Evolutionary conservation across 1,139 yeast genomes (phyloP).

Genomic region (Kodamaea ohmeri): DNA sequence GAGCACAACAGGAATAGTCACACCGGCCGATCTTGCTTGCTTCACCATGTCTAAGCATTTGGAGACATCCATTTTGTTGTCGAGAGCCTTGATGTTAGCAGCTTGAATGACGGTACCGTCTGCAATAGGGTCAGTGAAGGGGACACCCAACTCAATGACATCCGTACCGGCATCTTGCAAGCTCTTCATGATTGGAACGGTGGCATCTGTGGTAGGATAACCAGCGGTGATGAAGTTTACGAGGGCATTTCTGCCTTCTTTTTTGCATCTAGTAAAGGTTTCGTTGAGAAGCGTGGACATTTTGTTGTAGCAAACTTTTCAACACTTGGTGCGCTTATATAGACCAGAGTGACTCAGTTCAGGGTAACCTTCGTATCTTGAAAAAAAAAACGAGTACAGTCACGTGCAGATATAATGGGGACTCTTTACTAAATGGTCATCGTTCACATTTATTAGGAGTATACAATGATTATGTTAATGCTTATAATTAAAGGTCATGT

Average conservation of each 20-base stretch:
- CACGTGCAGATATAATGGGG: background rate
- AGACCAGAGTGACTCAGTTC: slow-evolving; percentile 18
- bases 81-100: slow-evolving; percentile 75
- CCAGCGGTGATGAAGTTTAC: slow-evolving; percentile 95
- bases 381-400: slow-evolving; percentile 1
- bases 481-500: too few relatives aligned
- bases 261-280: slow-evolving; percentile 68
- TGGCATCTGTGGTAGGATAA: slow-evolving; percentile 82
- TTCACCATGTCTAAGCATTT: slow-evolving; percentile 67
- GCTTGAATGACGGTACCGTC: slow-evolving; percentile 96
- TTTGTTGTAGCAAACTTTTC: slow-evolving; percentile 3
- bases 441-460: too few relatives aligned
- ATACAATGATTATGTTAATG: too few relatives aligned
- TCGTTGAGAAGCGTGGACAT: slow-evolving; percentile 71
- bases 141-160: slow-evolving; percentile 90
- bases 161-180: slow-evolving; percentile 96
- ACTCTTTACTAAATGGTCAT: too few relatives aligned
- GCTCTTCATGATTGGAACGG: slow-evolving; percentile 80
- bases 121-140: slow-evolving; percentile 98
- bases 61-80: slow-evolving; percentile 73
- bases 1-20: slow-evolving; percentile 80
- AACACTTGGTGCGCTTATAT: slow-evolving; percentile 3
- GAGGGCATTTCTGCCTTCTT: slow-evolving; percentile 80
- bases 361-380: slow-evolving; percentile 25
- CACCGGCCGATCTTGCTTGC: slow-evolving; percentile 78